Evolutionary conservation across 108 stramenopile species (phyloP).

Genomic region (Pseudonitzschia delicatissima): DNA sequence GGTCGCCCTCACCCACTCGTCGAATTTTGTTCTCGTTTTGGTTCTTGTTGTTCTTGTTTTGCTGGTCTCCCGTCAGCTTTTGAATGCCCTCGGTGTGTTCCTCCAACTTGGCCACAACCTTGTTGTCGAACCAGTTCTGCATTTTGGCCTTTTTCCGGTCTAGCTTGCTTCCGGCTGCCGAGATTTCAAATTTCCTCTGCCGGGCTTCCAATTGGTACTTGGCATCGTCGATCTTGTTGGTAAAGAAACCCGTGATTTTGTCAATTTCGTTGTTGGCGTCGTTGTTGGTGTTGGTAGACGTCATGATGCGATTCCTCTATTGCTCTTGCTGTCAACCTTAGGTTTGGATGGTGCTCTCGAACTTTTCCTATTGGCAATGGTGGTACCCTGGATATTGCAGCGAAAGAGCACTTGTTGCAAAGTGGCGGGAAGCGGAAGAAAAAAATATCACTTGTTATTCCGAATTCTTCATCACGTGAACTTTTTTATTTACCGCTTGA

Average conservation of each 20-base stretch:
- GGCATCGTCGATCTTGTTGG: neutral
- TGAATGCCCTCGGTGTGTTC: neutral
- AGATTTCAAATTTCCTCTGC: neutral
- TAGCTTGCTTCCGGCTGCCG: neutral
- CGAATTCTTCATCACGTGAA: no score
- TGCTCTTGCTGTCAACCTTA: neutral
- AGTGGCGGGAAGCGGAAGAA: no score
- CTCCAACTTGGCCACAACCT: neutral
- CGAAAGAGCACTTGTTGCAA: no score
- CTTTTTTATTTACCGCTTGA: no score
- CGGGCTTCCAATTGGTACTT: neutral
- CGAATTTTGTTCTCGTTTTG: neutral
- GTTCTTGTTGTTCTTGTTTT: conserved; percentile 1
- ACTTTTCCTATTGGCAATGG: no score
- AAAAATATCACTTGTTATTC: no score
- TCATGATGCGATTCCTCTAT: neutral
- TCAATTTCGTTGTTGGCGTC: neutral
- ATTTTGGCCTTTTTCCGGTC: neutral
- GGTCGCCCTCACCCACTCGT: neutral
- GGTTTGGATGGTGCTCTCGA: no score
- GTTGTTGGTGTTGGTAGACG: neutral
- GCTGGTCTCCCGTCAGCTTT: neutral
- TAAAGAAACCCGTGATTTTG: neutral
- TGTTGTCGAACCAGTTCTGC: neutral
- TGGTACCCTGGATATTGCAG: no score